phyloP scores from a whole-genome alignment of 768 basidiomycete genomes.

The Mycena haematopus region DNA sequence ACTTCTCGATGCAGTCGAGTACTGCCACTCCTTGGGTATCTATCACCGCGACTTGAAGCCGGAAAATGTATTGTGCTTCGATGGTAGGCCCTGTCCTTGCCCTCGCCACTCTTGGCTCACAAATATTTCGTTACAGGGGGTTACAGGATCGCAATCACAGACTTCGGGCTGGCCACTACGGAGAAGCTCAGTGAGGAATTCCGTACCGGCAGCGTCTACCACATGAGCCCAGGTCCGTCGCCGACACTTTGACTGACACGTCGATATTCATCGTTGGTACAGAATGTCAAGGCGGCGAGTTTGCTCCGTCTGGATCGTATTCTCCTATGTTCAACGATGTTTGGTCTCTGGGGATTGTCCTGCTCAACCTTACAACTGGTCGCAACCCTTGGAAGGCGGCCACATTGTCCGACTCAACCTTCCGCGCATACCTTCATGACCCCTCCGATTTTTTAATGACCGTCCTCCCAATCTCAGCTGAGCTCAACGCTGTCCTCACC shows the following conservation, averaged over 20 bases:
- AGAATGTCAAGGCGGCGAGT: conserved; percentile 89
- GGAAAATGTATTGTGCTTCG: conserved; percentile 91
- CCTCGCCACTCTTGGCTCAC: background rate
- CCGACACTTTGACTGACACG: conserved; percentile 18
- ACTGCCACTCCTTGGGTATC: conserved; percentile 90
- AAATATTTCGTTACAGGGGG: conserved; percentile 47
- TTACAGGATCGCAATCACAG: conserved; percentile 82
- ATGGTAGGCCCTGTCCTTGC: conserved; percentile 35
- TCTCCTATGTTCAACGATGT: conserved; percentile 90
- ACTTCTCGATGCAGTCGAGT: conserved; percentile 90
- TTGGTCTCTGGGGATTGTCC: conserved; percentile 96
- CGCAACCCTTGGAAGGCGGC: conserved; percentile 98
- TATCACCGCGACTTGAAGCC: conserved; percentile 98
- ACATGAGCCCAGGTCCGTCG: conserved; percentile 90
- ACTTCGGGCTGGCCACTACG: conserved; percentile 94
- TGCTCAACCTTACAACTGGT: conserved; percentile 93
- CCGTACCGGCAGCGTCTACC: conserved; percentile 96
- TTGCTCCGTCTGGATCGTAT: conserved; percentile 71
- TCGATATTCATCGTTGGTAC: conserved; percentile 33
- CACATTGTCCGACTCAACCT: conserved; percentile 81
- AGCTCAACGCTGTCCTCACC: conserved; percentile 76
- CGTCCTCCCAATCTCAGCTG: conserved; percentile 80
- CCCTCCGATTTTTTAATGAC: conserved; percentile 81
- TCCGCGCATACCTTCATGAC: conserved; percentile 83
- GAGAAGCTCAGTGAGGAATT: conserved; percentile 87